Base-by-base conservation (phyloP, 2,329 filamentous ascomycete genomes). In the Ascochyta viciae-villosae region DNA sequence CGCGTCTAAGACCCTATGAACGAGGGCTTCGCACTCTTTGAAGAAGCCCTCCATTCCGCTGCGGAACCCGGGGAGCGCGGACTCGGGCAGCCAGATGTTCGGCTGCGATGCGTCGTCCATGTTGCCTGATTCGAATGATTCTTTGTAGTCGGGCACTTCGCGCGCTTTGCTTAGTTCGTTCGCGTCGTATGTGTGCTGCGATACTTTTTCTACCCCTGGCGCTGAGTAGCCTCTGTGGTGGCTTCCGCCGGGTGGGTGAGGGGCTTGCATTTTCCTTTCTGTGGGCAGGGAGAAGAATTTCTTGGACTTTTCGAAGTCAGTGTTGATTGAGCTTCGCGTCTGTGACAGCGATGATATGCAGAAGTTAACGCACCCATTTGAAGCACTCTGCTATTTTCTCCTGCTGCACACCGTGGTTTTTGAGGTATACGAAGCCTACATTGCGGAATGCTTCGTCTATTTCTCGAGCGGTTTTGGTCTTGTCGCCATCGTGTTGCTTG, bases 361-460 rank as follows among this genome's bases (percentile, higher is more conserved):
- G 15, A 26, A 6, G 27, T 13, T 46, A 19, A 53, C 63, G 16
- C 52, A 71, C 70, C 70, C 67, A 73, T 10, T 54, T 47, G 46
- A 74, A 74, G 27, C 61, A 65, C 37, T 71, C 54, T 10, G 70
- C 62, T 1, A 78, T 64, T 29, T 61, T 54, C 26, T 71, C 62
- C 33, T 64, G 62, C 3, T 61, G 50, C 0, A 80, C 58, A 2
- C 74, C 75, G 50, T 79, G 75, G 40, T 77, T 76, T 47, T 63
- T 70, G 26, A 80, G 64, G 54, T 78, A 78, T 34, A 78, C 77
- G 54, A 80, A 80, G 2, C 78, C 77, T 8, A 75, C 67, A 6
- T 61, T 63, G 16, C 67, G 67, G 27, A 78, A 77, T 0, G 76
- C 77, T 6, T 66, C 50, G 50, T 78, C 76, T 19, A 79, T 73